phyloP scores from a whole-genome alignment of 2,329 filamentous ascomycete genomes.

The Nemania serpens region DNA sequence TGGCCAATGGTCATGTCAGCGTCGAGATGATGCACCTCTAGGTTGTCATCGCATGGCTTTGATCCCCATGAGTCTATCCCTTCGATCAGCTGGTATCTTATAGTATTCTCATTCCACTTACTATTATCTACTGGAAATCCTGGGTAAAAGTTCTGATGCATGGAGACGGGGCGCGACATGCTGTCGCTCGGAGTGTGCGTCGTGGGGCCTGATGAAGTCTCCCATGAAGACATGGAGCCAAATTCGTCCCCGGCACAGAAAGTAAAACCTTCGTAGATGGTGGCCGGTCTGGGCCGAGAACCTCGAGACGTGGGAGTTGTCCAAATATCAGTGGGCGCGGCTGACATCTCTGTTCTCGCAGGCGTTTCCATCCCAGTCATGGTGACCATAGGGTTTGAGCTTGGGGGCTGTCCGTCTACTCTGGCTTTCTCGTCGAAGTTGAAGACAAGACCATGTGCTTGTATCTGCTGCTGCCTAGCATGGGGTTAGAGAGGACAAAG shows the following conservation, averaged over 20 bases:
- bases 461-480: conserved; percentile 53
- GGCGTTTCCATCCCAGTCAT: conserved; percentile 59
- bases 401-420: conserved; percentile 50
- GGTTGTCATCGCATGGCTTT: conserved; percentile 61
- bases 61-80: conserved; percentile 54
- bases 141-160: conserved; percentile 63
- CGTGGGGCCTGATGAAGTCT: conserved; percentile 55
- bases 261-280: conserved; percentile 65
- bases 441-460: conserved; percentile 56
- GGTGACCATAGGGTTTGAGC: conserved; percentile 49
- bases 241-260: conserved; percentile 62
- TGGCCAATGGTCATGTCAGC: conserved; percentile 65
- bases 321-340: conserved; percentile 55
- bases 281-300: conserved; percentile 58
- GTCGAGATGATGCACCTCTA: conserved; percentile 61
- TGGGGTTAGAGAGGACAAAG: conserved; percentile 44
- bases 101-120: conserved; percentile 43
- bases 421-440: conserved; percentile 53
- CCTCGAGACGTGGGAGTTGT: conserved; percentile 58
- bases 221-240: conserved; percentile 60
- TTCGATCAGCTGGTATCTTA: conserved; percentile 31
- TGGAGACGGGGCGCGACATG: conserved; percentile 59
- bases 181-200: conserved; percentile 58
- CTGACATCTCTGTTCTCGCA: conserved; percentile 53
- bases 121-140: conserved; percentile 54